Evolutionary conservation across 2,329 filamentous ascomycete species (phyloP), one percentile per base, ranked within the genome.

Genomic region (Calonectria hawksworthii): DNA sequence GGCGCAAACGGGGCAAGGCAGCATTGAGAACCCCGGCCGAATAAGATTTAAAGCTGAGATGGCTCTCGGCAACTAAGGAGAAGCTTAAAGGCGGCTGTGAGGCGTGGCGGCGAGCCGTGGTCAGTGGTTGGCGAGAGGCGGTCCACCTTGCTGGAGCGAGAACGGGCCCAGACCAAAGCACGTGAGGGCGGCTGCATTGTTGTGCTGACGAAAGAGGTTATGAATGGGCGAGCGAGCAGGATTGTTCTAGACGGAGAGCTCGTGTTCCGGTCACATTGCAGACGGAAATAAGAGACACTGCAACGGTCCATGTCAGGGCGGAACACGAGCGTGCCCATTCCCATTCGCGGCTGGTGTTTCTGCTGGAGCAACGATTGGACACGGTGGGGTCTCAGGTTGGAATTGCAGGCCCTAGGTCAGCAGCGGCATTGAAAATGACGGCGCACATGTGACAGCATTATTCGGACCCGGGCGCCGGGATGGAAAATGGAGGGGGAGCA

Each of bases 201-300:
- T 63, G 56, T 61, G 34, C 36, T 63, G 14, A 11, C 26, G 26
- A 41, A 63, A 28, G 23, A 28, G 56, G 56, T 41, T 41, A 28
- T 63, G 56, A 32, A 34, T 63, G 56, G 44, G 23, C 32, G 18
- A 26, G 44, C 54, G 16, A 64, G 36, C 54, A 51, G 68, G 14
- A 41, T 63, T 63, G 56, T 63, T 63, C 38, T 23, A 32, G 32
- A 64, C 32, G 32, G 52, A 47, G 36, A n/a, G 50, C n/a, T 59
- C 21, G 61, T 63, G 56, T 28, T 23, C 56, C 56, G 56, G 56
- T 63, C 56, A 30, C 36, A 23, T 38, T 47, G 61, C 21, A 63
- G 70, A 64, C 71, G 65, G 71, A 36, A 69, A 72, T 50, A 66
- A 66, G 63, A 36, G 41, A 69, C 28, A n/a, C 13, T 64, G 56